These are phyloP conservation scores for Aspergillus sp. DNA, from an alignment of 2,329 filamentous ascomycete species.

Conservation along the genomic window DNA sequence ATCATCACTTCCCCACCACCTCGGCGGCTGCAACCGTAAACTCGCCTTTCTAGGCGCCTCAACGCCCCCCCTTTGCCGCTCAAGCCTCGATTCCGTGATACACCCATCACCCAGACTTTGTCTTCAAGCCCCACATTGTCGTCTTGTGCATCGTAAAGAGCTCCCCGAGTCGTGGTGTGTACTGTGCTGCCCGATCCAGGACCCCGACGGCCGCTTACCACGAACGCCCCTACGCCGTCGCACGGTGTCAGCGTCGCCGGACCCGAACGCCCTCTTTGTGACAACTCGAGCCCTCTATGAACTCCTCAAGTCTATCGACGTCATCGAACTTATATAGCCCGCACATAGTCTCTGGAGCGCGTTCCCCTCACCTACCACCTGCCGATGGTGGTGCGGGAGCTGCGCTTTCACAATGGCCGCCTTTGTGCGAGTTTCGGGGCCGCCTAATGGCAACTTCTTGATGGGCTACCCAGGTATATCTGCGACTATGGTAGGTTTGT, in stretches of 20 bases:
- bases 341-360: slow-evolving; percentile 32
- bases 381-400: slow-evolving; percentile 47
- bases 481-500: slow-evolving; percentile 80
- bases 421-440: slow-evolving; percentile 94
- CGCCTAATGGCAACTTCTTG: slow-evolving; percentile 94
- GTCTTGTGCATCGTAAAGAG: slow-evolving; percentile 5
- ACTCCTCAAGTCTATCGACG: slow-evolving; percentile 25
- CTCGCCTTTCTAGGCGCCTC: slow-evolving; percentile 7
- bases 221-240: slow-evolving; percentile 17
- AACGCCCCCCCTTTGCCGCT: slow-evolving; percentile 7
- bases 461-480: slow-evolving; percentile 98
- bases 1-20: slow-evolving; percentile 19
- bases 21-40: slow-evolving; percentile 17
- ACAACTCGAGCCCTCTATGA: slow-evolving; percentile 31
- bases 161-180: background rate
- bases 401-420: slow-evolving; percentile 64
- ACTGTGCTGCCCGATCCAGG: slow-evolving; percentile 2
- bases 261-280: slow-evolving; percentile 12
- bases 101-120: slow-evolving; percentile 1
- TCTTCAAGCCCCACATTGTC: slow-evolving; percentile 1
- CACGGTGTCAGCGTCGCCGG: slow-evolving; percentile 21
- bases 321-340: slow-evolving; percentile 32
- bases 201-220: slow-evolving; percentile 21
- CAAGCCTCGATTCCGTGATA: background rate
- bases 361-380: slow-evolving; percentile 34